phyloP scores from a whole-genome alignment of 2,329 filamentous ascomycete genomes.

The Botrytis byssoidea region DNA sequence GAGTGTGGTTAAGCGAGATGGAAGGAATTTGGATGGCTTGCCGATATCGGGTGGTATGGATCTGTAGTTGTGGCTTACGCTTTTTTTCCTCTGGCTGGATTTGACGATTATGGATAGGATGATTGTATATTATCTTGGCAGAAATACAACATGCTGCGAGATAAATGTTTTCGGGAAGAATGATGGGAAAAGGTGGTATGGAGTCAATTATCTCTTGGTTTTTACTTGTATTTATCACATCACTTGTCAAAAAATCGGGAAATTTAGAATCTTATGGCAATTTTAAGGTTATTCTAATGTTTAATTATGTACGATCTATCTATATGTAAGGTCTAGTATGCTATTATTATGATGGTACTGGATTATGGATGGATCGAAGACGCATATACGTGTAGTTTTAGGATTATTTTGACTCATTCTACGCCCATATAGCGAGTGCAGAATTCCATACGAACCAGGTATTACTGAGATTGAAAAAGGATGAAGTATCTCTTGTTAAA shows the following conservation, averaged over 20 bases:
- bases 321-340: not conserved
- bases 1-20: not conserved
- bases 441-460: not conserved
- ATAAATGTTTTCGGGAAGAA: not conserved
- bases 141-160: not conserved
- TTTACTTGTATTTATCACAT: not conserved
- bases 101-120: not conserved
- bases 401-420: not conserved
- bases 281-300: rapidly evolving
- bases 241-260: not conserved
- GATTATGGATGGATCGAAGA: not conserved
- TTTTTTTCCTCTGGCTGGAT: not conserved
- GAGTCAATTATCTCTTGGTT: not conserved
- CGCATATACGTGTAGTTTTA: not conserved
- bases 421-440: not conserved
- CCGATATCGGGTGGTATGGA: not conserved
- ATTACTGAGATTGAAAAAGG: rapidly evolving
- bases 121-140: not conserved
- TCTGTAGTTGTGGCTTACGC: not conserved
- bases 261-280: not conserved
- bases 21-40: not conserved
- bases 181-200: not conserved
- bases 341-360: not conserved
- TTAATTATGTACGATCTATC: not conserved
- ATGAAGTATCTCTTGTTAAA: not conserved